Evolutionary conservation across 805 yeast genomes (phyloP).

Genomic region (Clavispora santaluciae): DNA sequence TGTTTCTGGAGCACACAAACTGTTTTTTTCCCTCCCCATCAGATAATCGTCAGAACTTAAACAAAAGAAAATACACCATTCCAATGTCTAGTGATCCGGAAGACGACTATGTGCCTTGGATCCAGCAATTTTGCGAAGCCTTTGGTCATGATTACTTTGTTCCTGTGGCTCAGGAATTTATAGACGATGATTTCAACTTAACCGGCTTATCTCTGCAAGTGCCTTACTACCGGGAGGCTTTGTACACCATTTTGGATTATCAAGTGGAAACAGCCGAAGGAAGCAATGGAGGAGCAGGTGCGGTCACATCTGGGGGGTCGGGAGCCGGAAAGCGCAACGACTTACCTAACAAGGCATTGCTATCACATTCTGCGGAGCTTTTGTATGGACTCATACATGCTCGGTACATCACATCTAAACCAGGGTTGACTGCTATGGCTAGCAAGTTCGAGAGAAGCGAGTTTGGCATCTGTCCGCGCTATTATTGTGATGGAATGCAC

Average conservation of each 20-base stretch:
- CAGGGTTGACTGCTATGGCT: slow-evolving; percentile 88
- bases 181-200: slow-evolving; percentile 93
- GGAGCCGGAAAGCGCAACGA: slow-evolving; percentile 44
- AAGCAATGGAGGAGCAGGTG: slow-evolving; percentile 9
- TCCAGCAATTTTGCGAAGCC: slow-evolving; percentile 69
- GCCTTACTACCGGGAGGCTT: slow-evolving; percentile 86
- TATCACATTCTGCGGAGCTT: slow-evolving; percentile 88
- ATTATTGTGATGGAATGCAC: slow-evolving; percentile 83
- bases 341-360: slow-evolving; percentile 64
- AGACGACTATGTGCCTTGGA: slow-evolving; percentile 73
- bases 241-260: slow-evolving; percentile 84
- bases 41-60: not conserved
- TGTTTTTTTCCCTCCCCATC: slow-evolving; percentile 1
- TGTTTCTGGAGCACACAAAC: not conserved
- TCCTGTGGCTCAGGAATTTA: slow-evolving; percentile 85
- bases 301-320: slow-evolving; percentile 6
- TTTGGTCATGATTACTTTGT: slow-evolving; percentile 89
- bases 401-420: slow-evolving; percentile 80
- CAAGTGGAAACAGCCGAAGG: slow-evolving; percentile 51
- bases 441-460: slow-evolving; percentile 84
- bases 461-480: slow-evolving; percentile 91
- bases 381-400: slow-evolving; percentile 94
- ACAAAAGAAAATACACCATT: not conserved
- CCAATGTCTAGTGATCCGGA: slow-evolving; percentile 40
- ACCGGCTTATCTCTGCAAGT: slow-evolving; percentile 84